These are phyloP conservation scores for Emiliania huxleyi DNA, from an alignment of 78 protist genomes.

Conservation along the genomic window DNA sequence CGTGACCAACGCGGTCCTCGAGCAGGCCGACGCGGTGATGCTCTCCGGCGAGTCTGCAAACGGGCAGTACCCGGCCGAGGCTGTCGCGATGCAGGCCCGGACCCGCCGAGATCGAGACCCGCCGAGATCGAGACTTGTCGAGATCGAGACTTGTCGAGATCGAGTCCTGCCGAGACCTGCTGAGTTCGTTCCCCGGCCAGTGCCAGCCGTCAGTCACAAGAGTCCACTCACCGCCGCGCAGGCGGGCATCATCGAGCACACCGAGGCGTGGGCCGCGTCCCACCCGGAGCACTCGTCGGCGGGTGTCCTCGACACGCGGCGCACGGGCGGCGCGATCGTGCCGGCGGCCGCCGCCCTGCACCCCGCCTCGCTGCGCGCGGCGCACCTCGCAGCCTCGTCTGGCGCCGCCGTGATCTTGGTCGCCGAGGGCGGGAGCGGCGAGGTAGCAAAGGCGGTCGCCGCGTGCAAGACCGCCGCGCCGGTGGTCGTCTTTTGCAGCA, in stretches of 20 bases:
- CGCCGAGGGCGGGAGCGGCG: not conserved
- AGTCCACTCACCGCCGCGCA: no score
- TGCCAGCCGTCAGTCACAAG: no score
- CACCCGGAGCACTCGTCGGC: not conserved
- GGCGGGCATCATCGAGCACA: not conserved
- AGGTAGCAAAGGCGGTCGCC: not conserved
- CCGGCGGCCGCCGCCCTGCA: not conserved
- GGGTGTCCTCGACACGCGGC: not conserved
- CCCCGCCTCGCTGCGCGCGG: not conserved
- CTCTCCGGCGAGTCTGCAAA: slow-evolving; percentile 82
- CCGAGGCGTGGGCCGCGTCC: not conserved
- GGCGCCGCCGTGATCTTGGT: not conserved
- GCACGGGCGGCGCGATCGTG: not conserved
- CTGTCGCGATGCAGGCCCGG: not conserved
- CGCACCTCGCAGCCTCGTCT: not conserved
- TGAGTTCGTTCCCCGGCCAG: no score
- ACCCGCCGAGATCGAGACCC: no score
- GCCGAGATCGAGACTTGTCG: no score
- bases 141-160: no score
- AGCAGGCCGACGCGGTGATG: slow-evolving; percentile 85
- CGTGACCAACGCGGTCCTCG: slow-evolving; percentile 46
- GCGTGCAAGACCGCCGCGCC: not conserved
- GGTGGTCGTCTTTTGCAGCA: not conserved
- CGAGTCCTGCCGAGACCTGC: no score
- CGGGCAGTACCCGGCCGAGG: slow-evolving; percentile 34